phyloP scores from a whole-genome alignment of 495 filamentous ascomycete genomes.

The Tuber calosporum region DNA sequence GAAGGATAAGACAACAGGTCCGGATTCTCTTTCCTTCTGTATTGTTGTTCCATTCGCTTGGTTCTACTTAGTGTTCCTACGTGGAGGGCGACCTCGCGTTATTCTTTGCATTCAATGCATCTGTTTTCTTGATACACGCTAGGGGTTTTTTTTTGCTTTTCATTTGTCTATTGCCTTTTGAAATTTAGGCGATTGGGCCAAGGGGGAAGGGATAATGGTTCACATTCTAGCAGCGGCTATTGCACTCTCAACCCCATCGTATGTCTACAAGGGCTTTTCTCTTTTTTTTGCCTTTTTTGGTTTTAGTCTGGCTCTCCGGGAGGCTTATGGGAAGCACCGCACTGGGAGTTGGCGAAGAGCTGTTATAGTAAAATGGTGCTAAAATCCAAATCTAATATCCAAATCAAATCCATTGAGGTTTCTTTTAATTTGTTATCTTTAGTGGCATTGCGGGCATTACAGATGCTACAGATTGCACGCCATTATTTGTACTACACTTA shows the following conservation, averaged over 20 bases:
- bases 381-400: not conserved
- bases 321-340: not conserved
- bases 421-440: not conserved
- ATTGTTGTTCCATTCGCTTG: not conserved
- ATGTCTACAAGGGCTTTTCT: not conserved
- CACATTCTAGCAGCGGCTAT: not conserved
- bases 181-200: not conserved
- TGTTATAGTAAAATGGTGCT: not conserved
- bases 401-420: not conserved
- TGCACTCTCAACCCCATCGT: not conserved
- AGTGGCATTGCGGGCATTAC: not conserved
- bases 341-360: not conserved
- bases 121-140: not conserved
- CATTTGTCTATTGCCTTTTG: not conserved
- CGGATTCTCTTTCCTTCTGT: constrained; percentile 15
- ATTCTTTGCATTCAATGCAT: not conserved
- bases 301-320: not conserved
- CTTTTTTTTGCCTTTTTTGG: not conserved
- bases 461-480: not conserved
- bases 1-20: not conserved
- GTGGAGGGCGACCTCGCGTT: not conserved
- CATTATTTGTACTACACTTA: not conserved
- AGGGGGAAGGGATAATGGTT: not conserved
- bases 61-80: constrained; percentile 1
- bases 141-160: not conserved